These are phyloP conservation scores for Russula sp. DNA, from an alignment of 768 basidiomycete genomes.

Conservation along the genomic window DNA sequence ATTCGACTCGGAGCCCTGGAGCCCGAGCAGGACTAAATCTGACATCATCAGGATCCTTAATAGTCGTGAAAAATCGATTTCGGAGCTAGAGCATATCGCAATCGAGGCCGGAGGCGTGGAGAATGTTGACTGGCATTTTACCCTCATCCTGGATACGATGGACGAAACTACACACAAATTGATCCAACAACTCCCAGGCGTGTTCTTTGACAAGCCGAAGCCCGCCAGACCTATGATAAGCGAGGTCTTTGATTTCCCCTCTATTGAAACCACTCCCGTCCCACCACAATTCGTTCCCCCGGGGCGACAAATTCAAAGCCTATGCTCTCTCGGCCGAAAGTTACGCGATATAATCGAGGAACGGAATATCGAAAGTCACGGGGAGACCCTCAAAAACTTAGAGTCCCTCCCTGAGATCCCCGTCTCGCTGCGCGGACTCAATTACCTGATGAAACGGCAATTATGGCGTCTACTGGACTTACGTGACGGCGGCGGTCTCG, in stretches of 20 bases:
- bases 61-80: not conserved
- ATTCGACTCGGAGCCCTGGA: not conserved
- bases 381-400: not conserved
- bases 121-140: not conserved
- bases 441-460: conserved; percentile 7
- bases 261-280: not conserved
- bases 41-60: not conserved
- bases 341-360: not conserved
- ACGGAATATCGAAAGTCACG: not conserved
- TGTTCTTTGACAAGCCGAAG: conserved; percentile 1
- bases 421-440: not conserved
- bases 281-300: not conserved
- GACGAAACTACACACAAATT: conserved; percentile 1
- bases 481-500: conserved; percentile 10
- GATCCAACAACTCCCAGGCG: conserved; percentile 16
- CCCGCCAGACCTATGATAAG: not conserved
- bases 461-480: conserved; percentile 18
- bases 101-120: not conserved
- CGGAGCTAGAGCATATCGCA: not conserved
- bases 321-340: not conserved
- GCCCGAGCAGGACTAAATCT: not conserved
- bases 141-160: conserved; percentile 2
- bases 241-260: not conserved
- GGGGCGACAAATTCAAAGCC: not conserved
- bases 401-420: not conserved